Conservation (phyloP, 2,329 filamentous ascomycete species). For the Plectosphaerella cucumerina region DNA sequence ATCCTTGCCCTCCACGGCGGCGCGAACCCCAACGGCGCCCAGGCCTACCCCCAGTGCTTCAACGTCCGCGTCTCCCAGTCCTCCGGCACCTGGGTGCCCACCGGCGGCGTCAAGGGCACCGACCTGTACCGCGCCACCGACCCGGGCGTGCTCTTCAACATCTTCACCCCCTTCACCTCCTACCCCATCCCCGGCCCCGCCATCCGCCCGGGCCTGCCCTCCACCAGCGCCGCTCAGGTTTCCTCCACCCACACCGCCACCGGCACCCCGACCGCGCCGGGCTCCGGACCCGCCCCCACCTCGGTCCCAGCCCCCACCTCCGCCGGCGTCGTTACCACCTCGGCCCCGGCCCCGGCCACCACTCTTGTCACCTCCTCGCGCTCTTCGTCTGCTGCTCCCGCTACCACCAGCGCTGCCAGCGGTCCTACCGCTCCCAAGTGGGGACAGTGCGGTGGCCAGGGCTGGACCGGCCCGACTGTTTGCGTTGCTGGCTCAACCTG, state of each 20-base stretch:
- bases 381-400: background rate
- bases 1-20: constrained; percentile 52
- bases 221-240: constrained; percentile 11
- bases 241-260: constrained; percentile 2
- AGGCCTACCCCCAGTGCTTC: constrained; percentile 48
- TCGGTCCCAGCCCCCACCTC: constrained; percentile 1
- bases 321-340: constrained; percentile 3
- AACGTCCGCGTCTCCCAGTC: constrained; percentile 41
- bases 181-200: constrained; percentile 27
- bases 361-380: constrained; percentile 1
- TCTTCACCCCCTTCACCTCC: constrained; percentile 21
- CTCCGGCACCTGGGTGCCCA: constrained; percentile 22
- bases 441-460: constrained; percentile 32
- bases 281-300: constrained; percentile 7
- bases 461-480: constrained; percentile 27
- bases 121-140: constrained; percentile 29
- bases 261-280: constrained; percentile 12
- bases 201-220: constrained; percentile 15
- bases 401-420: constrained; percentile 6
- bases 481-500: constrained; percentile 32
- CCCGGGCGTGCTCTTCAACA: constrained; percentile 30
- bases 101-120: constrained; percentile 27
- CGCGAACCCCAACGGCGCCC: constrained; percentile 33
- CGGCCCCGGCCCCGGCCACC: constrained; percentile 1
- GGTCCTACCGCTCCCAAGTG: constrained; percentile 20